These are phyloP conservation scores for Mucor ambiguus DNA, from an alignment of 371 early-diverging fungal species.

Conservation along the genomic window DNA sequence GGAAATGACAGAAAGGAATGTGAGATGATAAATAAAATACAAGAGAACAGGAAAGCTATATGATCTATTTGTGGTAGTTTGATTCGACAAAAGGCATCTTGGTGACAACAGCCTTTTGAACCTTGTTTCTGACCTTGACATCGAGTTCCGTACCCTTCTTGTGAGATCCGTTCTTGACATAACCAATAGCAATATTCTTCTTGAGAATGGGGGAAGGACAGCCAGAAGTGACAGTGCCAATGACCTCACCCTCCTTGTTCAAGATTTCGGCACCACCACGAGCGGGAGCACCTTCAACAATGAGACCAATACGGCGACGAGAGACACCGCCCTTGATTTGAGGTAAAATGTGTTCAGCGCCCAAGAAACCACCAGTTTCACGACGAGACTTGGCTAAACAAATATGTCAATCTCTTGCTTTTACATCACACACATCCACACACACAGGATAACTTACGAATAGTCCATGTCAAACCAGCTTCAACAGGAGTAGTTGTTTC, in stretches of 20 bases:
- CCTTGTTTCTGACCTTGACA: slow-evolving; percentile 87
- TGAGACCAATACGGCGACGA: slow-evolving; percentile 87
- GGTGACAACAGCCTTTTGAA: slow-evolving; percentile 80
- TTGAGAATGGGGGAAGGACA: slow-evolving; percentile 92
- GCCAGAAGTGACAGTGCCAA: slow-evolving; percentile 90
- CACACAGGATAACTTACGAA: slow-evolving; percentile 57
- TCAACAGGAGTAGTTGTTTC: slow-evolving; percentile 93
- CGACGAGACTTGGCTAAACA: slow-evolving; percentile 79
- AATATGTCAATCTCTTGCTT: neutral
- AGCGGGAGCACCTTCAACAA: slow-evolving; percentile 96
- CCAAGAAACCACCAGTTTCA: slow-evolving; percentile 93
- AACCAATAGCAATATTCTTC: slow-evolving; percentile 98
- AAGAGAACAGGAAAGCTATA: neutral
- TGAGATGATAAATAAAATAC: neutral
- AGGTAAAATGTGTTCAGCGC: slow-evolving; percentile 82
- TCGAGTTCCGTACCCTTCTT: slow-evolving; percentile 86
- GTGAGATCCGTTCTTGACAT: slow-evolving; percentile 85
- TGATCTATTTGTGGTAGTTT: slow-evolving; percentile 70
- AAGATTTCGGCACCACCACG: slow-evolving; percentile 82
- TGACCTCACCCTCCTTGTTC: slow-evolving; percentile 59
- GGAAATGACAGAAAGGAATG: neutral
- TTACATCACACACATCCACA: neutral
- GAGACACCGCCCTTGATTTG: slow-evolving; percentile 85
- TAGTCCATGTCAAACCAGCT: slow-evolving; percentile 94
- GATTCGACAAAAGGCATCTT: slow-evolving; percentile 97